Percentiles rank a stretch among this genome's conserved stretches.
phyloP scores from a whole-genome alignment of 768 basidiomycete genomes.

The Podaxis sp. region DNA sequence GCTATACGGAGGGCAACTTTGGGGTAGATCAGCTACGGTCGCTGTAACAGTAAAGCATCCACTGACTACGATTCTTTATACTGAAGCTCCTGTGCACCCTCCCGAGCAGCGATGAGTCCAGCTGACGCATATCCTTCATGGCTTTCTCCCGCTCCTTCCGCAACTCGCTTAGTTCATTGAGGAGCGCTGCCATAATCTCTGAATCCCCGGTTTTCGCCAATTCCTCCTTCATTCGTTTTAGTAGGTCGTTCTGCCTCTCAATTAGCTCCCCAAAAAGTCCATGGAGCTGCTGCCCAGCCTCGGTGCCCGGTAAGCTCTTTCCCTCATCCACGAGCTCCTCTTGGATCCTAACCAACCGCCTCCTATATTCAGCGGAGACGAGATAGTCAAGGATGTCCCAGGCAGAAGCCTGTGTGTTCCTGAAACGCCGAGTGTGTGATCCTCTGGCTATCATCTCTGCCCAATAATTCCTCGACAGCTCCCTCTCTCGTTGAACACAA shows the following conservation, averaged over 20 bases:
- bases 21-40: no score
- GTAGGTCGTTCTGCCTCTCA: constrained; percentile 4
- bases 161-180: not conserved
- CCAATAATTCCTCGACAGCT: constrained; percentile 15
- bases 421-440: not conserved
- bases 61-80: not conserved
- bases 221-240: not conserved
- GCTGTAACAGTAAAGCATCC: no score
- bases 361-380: not conserved
- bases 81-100: not conserved
- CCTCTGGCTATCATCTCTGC: constrained; percentile 2
- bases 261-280: not conserved
- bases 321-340: constrained; percentile 9
- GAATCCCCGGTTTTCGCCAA: not conserved
- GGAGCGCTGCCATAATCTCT: not conserved
- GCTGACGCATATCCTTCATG: not conserved
- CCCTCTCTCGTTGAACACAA: not conserved
- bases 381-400: not conserved
- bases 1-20: no score
- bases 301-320: constrained; percentile 1
- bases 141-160: not conserved
- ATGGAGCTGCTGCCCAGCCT: constrained; percentile 9
- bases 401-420: not conserved
- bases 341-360: not conserved
- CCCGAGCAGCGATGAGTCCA: not conserved